Conservation (phyloP, 306 rosid species). For the Cicer cuneatum region DNA sequence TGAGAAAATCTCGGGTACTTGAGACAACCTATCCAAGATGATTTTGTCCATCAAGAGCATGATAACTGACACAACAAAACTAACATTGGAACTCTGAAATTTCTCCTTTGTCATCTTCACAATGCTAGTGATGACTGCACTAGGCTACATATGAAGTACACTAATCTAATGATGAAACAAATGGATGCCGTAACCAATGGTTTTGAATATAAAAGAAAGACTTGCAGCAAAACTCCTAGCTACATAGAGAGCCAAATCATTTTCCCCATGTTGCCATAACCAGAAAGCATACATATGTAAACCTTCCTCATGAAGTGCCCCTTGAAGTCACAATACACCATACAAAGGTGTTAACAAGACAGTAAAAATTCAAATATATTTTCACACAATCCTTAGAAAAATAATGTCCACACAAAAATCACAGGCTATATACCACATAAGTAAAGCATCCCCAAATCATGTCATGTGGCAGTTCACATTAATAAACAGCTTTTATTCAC, state of each 20-base stretch:
- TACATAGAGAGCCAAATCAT: constrained; percentile 65
- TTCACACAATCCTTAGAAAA: constrained; percentile 33
- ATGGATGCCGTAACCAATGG: constrained; percentile 56
- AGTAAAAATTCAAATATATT: constrained; percentile 3
- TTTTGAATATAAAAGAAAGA: constrained; percentile 64
- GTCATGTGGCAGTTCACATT: constrained; percentile 21
- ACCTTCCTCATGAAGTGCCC: constrained; percentile 72
- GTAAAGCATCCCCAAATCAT: constrained; percentile 17
- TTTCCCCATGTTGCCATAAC: constrained; percentile 78
- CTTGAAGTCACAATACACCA: constrained; percentile 52
- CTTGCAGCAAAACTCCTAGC: constrained; percentile 62
- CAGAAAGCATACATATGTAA: constrained; percentile 81
- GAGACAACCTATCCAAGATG: constrained; percentile 67
- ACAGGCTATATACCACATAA: constrained; percentile 25
- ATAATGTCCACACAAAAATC: constrained; percentile 22
- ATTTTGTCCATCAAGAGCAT: constrained; percentile 67
- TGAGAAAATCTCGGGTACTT: constrained; percentile 59
- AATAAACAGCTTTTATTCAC: constrained; percentile 23
- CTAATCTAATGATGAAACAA: constrained; percentile 72
- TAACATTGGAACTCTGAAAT: constrained; percentile 71
- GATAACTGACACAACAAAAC: constrained; percentile 78
- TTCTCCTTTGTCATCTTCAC: constrained; percentile 77
- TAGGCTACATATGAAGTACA: constrained; percentile 68
- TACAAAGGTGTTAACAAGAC: constrained; percentile 37
- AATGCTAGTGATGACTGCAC: constrained; percentile 64